Base-by-base conservation (phyloP, 192 early-diverging fungal species). In the Linderina pennispora region DNA sequence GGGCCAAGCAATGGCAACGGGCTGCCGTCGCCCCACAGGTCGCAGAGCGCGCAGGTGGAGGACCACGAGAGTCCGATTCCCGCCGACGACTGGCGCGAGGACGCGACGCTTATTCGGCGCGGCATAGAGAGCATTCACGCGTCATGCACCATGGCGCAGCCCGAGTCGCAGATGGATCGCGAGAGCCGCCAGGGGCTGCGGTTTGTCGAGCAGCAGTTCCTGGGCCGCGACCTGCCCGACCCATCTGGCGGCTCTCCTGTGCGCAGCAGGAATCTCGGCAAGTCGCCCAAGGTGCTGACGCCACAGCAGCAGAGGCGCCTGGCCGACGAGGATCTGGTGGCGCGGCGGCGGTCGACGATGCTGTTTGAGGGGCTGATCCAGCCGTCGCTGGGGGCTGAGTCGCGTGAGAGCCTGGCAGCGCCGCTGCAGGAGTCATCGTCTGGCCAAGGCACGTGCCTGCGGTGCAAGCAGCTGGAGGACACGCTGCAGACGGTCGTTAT, bases 261-360 rank as follows among this genome's bases (percentile, higher is more conserved):
- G n/a, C n/a, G n/a, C n/a, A n/a, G n/a, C n/a, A n/a, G n/a, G n/a
- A n/a, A n/a, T n/a, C n/a, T n/a, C n/a, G 28, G 28, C 6, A 31
- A 31, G 28, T 5, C 28, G 5, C 28, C 28, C 11, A 31, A 11
- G 11, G 28, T 31, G 28, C 28, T 31, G 28, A 41, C 43, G 15
- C 48, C 38, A 7, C 42, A 21, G 16, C 43, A 40, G 22, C 50
- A 50, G 2, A 24, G 25, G 20, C 37, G 5, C 28, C 6, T 44
- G 33, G 53, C 39, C 20, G 46, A 62, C 8, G 56, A 66, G 16
- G 59, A 53, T 23, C 66, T 58, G 5, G 46, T 31, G 8, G 43
- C 40, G 33, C 59, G 66, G 2, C 59, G 66, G 21, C 66, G 66
- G 50, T 62, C 59, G 42, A 58, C 50, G 9, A 50, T 70, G 45